Evolutionary conservation across 306 rosid genomes (phyloP).

Genomic region (apple (Malus domestica)): DNA sequence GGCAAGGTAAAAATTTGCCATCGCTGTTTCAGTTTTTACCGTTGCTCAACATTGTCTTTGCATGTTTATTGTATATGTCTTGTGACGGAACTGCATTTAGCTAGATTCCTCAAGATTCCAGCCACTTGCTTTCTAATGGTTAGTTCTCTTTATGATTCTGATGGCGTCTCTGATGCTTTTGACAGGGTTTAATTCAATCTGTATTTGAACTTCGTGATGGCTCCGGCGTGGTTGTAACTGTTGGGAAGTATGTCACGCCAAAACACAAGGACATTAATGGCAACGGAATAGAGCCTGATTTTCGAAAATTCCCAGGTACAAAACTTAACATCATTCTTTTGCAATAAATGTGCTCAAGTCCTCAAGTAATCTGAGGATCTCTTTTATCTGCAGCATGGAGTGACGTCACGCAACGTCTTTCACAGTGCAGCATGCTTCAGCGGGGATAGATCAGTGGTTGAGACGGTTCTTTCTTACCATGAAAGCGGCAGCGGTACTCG

Average conservation of each 20-base stretch:
- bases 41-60: conserved; percentile 2
- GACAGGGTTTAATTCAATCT: conserved; percentile 87
- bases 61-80: neutral
- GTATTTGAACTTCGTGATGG: conserved; percentile 91
- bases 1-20: conserved; percentile 66
- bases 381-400: conserved; percentile 55
- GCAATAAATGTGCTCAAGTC: neutral
- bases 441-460: conserved; percentile 39
- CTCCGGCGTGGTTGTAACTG: conserved; percentile 90
- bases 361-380: conserved; percentile 16
- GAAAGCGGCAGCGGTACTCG: too few relatives aligned
- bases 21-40: neutral
- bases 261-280: conserved; percentile 84
- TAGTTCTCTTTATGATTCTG: conserved; percentile 9
- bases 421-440: conserved; percentile 45
- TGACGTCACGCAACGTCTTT: conserved; percentile 56
- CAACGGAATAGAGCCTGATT: conserved; percentile 89
- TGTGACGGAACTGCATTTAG: neutral
- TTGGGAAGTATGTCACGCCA: conserved; percentile 94
- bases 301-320: conserved; percentile 73
- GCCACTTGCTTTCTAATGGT: neutral
- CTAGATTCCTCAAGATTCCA: neutral
- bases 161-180: conserved; percentile 15
- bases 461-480: conserved; percentile 6
- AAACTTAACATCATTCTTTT: neutral